phyloP scores from a whole-genome alignment of 805 yeast genomes.

The Komagataella populi region DNA sequence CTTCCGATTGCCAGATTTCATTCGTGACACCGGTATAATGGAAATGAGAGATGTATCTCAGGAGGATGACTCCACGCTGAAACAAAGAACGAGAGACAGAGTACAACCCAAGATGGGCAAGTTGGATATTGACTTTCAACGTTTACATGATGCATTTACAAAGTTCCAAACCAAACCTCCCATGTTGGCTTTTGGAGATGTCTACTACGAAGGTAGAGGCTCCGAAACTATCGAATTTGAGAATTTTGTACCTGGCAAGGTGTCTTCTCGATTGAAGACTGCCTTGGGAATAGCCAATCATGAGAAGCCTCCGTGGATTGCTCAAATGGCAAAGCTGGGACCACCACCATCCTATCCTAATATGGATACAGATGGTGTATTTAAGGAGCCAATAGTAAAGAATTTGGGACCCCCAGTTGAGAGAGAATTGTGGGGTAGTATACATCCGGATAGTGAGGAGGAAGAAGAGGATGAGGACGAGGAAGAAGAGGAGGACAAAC shows the following conservation, averaged over 20 bases:
- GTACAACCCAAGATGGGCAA: conserved; percentile 86
- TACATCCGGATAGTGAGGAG: conserved; percentile 20
- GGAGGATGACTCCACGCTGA: conserved; percentile 42
- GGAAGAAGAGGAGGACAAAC: conserved; percentile 8
- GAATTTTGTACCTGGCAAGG: conserved; percentile 48
- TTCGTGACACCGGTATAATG: conserved; percentile 71
- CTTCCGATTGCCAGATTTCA: conserved; percentile 66
- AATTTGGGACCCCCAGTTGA: conserved; percentile 13
- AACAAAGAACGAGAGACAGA: conserved; percentile 65
- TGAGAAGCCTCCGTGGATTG: conserved; percentile 70
- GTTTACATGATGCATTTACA: conserved; percentile 77
- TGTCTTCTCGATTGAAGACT: conserved; percentile 44
- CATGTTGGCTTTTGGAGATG: conserved; percentile 57
- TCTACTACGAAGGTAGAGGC: conserved; percentile 70
- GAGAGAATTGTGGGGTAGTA: conserved; percentile 16
- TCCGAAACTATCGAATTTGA: conserved; percentile 23
- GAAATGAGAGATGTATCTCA: conserved; percentile 63
- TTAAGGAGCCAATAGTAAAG: not conserved
- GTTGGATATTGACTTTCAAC: conserved; percentile 75
- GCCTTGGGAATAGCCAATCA: conserved; percentile 57
- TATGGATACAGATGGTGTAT: conserved; percentile 30
- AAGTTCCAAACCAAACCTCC: conserved; percentile 65
- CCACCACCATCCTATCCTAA: conserved; percentile 75
- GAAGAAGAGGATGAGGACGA: conserved; percentile 17
- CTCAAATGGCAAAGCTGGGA: conserved; percentile 54